These are phyloP conservation scores for Agarophyton chilense DNA, from an alignment of 23 red algal genomes.

Conservation along the genomic window DNA sequence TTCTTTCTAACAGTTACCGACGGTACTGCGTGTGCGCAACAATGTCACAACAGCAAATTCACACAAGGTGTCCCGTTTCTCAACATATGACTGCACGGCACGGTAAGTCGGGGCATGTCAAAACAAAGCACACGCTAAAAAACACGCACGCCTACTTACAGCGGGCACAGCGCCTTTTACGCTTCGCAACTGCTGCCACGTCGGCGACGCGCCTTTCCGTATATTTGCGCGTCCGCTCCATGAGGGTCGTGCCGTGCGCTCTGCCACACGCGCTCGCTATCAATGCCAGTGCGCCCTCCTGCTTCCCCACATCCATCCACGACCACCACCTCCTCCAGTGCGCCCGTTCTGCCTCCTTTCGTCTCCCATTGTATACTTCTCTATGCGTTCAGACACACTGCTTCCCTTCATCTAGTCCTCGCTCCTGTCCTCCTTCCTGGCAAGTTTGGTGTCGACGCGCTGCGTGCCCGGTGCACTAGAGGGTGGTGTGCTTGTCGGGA, in stretches of 20 bases:
- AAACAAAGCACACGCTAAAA: too few relatives aligned
- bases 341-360: too few relatives aligned
- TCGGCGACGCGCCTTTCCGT: conserved; percentile 4
- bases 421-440: neutral
- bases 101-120: neutral
- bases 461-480: neutral
- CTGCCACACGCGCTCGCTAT: neutral
- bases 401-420: neutral
- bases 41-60: too few relatives aligned
- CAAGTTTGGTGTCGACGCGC: neutral
- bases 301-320: neutral
- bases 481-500: too few relatives aligned
- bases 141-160: neutral
- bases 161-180: neutral
- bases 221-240: neutral
- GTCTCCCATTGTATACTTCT: too few relatives aligned
- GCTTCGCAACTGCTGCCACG: neutral
- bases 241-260: neutral
- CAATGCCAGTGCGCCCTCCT: neutral
- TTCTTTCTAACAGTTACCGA: too few relatives aligned
- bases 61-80: too few relatives aligned
- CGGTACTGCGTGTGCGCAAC: too few relatives aligned
- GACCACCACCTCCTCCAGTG: too few relatives aligned
- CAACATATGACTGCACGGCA: too few relatives aligned
- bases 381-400: neutral